Conservation (phyloP, 805 yeast genomes). For the Ogataea pilisensis region DNA sequence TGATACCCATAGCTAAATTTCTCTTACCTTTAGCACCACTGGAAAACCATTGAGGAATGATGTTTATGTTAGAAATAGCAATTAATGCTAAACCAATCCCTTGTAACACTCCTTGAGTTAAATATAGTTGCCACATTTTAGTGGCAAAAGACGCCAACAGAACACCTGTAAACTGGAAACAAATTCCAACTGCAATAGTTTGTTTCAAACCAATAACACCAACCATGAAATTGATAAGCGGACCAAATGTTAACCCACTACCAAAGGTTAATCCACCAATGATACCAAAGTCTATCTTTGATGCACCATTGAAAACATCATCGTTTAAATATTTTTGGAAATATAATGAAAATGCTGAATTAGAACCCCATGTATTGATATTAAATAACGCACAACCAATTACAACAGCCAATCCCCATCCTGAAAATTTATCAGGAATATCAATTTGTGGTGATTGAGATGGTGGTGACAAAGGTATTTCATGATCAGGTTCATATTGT, state of each 20-base stretch:
- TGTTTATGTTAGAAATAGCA: conserved; percentile 53
- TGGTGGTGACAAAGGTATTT: not conserved
- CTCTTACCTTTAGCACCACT: conserved; percentile 42
- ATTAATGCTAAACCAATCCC: conserved; percentile 57
- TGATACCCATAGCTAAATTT: conserved; percentile 47
- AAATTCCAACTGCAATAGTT: conserved; percentile 44
- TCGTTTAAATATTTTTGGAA: conserved; percentile 51
- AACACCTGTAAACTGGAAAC: conserved; percentile 49
- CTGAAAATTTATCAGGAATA: conserved; percentile 63
- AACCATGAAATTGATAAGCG: conserved; percentile 40
- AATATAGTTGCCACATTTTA: conserved; percentile 59
- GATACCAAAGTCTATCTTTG: conserved; percentile 55
- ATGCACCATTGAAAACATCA: conserved; percentile 49
- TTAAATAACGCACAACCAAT: conserved; percentile 47
- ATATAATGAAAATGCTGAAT: conserved; percentile 62
- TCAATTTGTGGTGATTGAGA: conserved; percentile 6
- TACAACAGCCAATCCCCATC: conserved; percentile 52
- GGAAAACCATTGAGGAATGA: conserved; percentile 67
- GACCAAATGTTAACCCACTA: conserved; percentile 45
- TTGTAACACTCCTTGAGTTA: conserved; percentile 64
- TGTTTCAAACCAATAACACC: conserved; percentile 41
- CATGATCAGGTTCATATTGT: not conserved
- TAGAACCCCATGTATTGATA: conserved; percentile 71
- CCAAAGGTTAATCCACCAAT: conserved; percentile 69
- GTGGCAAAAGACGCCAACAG: conserved; percentile 58